Evolutionary conservation across 345 rosid species (phyloP).

Genomic region (thale cress (Arabidopsis thaliana)): TAIR10.1 NC_003070.9:10740001-10740500

Average conservation of each 20-base stretch:
- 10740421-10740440: constrained; percentile 79
- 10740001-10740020: constrained; percentile 48
- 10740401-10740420: constrained; percentile 62
- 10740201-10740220: constrained; percentile 59
- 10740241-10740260: constrained; percentile 17
- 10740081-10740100: not conserved
- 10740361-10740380: constrained; percentile 69
- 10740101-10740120: constrained; percentile 1
- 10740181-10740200: constrained; percentile 66
- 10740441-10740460: constrained; percentile 84
- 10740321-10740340: constrained; percentile 76
- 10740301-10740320: constrained; percentile 14
- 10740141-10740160: constrained; percentile 43
- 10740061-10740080: not conserved
- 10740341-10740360: constrained; percentile 79
- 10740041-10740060: not conserved
- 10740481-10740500: constrained; percentile 62
- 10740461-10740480: constrained; percentile 69
- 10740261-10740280: constrained; percentile 1
- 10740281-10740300: constrained; percentile 3
- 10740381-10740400: constrained; percentile 53
- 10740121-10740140: constrained; percentile 21
- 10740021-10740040: constrained; percentile 16
- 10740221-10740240: constrained; percentile 3
- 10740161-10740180: constrained; percentile 60